Base-by-base conservation (phyloP, 805 yeast genomes). In the Hanseniaspora mollemarum region DNA sequence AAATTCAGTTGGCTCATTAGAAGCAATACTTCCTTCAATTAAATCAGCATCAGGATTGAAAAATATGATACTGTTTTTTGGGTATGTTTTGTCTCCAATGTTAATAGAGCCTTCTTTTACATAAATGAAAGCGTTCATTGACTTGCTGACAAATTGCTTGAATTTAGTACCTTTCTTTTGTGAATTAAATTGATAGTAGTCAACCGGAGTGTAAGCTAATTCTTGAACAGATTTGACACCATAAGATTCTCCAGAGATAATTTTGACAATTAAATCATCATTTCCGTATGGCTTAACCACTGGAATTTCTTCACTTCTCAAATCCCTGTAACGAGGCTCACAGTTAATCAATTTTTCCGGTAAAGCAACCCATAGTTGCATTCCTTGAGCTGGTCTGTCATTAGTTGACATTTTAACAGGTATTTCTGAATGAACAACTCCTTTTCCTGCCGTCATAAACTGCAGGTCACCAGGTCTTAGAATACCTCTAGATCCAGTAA, bases 371-470 rank as follows among this genome's bases (percentile, higher is more conserved):
- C 95, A 87, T 49, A 87, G 68, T 65, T 87, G 96, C 70, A 86
- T 68, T 54, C 94, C 94, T 50, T 70, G 72, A 19, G 74, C 66
- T 0, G 80, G 77, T 37, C 72, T 73, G 25, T 68, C 67, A 16
- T 46, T 46, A 9, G 39, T 39, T 9, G 45, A 32, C 45, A 45
- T 38, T 15, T 37, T 43, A 32, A 80, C 80, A 8, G 95, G 95
- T 77, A 86, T 86, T 62, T 87, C 95, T 2, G 87, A 75, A 63
- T 86, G 95, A 50, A 83, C 83, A 33, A 86, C 77, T 46, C 94
- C 96, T 58, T 74, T 75, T 54, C 95, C 95, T 4, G 95, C 95
- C 25, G 95, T 87, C 95, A 87, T 87, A 64, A 87, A 86, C 64
- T 87, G 96, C 57, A 87, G 69, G 62, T 87, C 96, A 52, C 95